A percentile compares a stretch with the other conserved stretches of the same genome.
phyloP scores from a whole-genome alignment of 768 basidiomycete species.

The Suillus decipiens region DNA sequence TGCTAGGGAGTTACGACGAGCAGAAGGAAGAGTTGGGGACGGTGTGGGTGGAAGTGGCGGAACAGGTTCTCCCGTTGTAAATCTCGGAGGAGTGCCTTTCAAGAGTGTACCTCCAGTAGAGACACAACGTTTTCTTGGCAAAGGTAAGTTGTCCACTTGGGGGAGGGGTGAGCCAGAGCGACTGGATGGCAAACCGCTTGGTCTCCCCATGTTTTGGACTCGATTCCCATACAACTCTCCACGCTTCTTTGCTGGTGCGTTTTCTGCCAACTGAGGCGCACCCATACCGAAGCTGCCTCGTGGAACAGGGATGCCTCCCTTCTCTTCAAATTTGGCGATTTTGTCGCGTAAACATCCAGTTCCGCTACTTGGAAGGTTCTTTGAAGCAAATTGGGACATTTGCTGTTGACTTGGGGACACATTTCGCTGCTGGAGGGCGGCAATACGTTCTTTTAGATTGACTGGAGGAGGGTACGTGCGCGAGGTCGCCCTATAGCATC shows the following conservation, averaged over 20 bases:
- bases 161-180: conserved; percentile 22
- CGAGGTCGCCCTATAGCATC: conserved; percentile 25
- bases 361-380: conserved; percentile 28
- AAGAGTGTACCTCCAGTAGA: conserved; percentile 26
- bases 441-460: conserved; percentile 82
- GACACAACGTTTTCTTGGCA: conserved; percentile 31
- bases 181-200: conserved; percentile 20
- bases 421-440: conserved; percentile 69
- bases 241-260: conserved; percentile 49
- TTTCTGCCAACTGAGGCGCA: conserved; percentile 53
- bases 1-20: conserved; percentile 34
- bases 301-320: conserved; percentile 77
- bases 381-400: conserved; percentile 34
- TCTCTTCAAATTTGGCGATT: conserved; percentile 80
- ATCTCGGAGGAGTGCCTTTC: conserved; percentile 15
- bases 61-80: conserved; percentile 24
- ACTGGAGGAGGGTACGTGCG: conserved; percentile 28
- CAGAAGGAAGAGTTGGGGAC: background rate
- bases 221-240: conserved; percentile 78
- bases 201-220: conserved; percentile 41
- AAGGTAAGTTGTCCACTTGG: conserved; percentile 16
- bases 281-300: conserved; percentile 73
- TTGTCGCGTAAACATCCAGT: conserved; percentile 54
- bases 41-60: conserved; percentile 25
- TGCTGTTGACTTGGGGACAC: conserved; percentile 31